phyloP scores from a whole-genome alignment of 2,329 filamentous ascomycete species.

The Aureobasidium lini region DNA sequence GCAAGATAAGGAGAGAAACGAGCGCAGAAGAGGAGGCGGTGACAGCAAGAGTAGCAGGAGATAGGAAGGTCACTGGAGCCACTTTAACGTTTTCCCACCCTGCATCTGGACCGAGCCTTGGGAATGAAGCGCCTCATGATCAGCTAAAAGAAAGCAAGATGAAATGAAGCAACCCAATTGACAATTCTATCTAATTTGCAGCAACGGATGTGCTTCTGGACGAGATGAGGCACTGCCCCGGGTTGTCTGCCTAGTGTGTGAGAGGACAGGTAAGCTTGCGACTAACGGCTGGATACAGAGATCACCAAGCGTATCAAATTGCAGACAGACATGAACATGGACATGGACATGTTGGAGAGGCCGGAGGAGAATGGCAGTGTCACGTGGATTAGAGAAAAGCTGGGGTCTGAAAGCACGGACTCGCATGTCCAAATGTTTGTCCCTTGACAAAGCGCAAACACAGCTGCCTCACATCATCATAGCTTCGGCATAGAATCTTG shows the following conservation, averaged over 20 bases:
- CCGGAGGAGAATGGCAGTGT: not conserved
- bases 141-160: conserved; percentile 2
- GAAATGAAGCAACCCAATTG: not conserved
- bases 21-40: conserved; percentile 50
- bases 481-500: not conserved
- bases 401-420: not conserved
- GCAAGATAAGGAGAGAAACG: conserved; percentile 67
- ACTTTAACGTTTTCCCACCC: not conserved
- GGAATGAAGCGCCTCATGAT: not conserved
- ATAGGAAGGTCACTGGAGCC: conserved; percentile 2
- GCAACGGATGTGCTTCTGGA: conserved; percentile 5
- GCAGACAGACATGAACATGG: too few relatives aligned
- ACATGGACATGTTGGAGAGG: too few relatives aligned
- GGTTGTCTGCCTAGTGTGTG: not conserved
- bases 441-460: not conserved
- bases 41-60: conserved; percentile 9
- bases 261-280: not conserved
- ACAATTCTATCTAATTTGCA: not conserved
- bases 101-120: not conserved
- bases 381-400: not conserved
- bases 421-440: not conserved
- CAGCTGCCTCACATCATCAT: not conserved
- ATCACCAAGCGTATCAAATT: too few relatives aligned
- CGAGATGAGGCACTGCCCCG: not conserved
- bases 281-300: too few relatives aligned